Conservation (phyloP, 1,139 yeast genomes). For the Spencermartinsiella ligniputridi region DNA sequence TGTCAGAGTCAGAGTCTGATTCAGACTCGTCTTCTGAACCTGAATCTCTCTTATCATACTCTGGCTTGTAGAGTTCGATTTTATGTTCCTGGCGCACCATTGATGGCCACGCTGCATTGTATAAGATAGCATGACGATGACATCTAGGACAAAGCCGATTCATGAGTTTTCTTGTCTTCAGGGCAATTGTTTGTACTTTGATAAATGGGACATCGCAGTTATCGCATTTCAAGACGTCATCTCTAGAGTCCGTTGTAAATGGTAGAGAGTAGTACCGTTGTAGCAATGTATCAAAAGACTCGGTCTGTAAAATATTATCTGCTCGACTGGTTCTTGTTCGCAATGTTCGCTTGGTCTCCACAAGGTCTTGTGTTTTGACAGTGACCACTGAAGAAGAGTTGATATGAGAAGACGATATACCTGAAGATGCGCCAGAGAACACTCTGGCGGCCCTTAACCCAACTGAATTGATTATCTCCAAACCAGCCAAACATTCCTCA, state of each 20-base stretch:
- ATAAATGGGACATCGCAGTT: slow-evolving; percentile 27
- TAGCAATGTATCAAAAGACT: slow-evolving; percentile 5
- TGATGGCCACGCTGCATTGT: slow-evolving; percentile 30
- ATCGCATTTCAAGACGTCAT: slow-evolving; percentile 18
- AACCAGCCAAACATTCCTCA: too few relatives aligned
- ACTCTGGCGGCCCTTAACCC: not conserved
- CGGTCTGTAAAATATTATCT: slow-evolving; percentile 2
- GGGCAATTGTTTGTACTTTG: slow-evolving; percentile 15
- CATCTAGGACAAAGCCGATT: slow-evolving; percentile 30
- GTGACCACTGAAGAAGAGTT: too few relatives aligned
- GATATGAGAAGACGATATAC: too few relatives aligned
- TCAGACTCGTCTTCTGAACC: slow-evolving; percentile 9
- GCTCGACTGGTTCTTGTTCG: not conserved
- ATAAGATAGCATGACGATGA: slow-evolving; percentile 29
- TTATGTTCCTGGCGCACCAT: slow-evolving; percentile 11
- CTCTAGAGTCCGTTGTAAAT: slow-evolving; percentile 15
- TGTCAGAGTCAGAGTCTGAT: slow-evolving; percentile 3
- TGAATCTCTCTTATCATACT: slow-evolving; percentile 6
- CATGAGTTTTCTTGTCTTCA: slow-evolving; percentile 12
- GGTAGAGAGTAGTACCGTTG: slow-evolving; percentile 20
- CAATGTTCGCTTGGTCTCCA: slow-evolving; percentile 2
- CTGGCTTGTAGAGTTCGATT: slow-evolving; percentile 20
- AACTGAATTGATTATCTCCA: too few relatives aligned
- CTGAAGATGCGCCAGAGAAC: not conserved
- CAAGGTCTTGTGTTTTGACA: slow-evolving; percentile 4